Conservation (phyloP, 371 early-diverging fungal genomes). For the Lichtheimia ramosa region DNA sequence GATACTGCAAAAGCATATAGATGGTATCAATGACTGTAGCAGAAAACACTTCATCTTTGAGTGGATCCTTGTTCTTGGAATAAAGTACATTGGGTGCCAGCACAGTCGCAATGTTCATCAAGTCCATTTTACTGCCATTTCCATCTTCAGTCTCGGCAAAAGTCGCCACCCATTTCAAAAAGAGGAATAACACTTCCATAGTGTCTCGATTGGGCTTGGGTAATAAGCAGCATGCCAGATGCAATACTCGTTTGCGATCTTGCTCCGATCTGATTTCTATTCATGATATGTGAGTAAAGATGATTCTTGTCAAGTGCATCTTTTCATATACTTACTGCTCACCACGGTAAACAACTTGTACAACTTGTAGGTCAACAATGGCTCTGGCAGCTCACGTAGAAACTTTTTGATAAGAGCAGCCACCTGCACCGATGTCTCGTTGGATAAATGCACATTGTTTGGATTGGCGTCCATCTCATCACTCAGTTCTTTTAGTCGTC, state of each 20-base stretch:
- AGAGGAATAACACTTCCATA: conserved; percentile 83
- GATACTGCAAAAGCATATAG: conserved; percentile 68
- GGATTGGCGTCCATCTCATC: conserved; percentile 84
- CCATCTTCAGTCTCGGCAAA: conserved; percentile 68
- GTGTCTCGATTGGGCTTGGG: conserved; percentile 92
- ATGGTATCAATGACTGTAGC: conserved; percentile 77
- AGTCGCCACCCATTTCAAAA: conserved; percentile 81
- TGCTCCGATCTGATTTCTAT: conserved; percentile 57
- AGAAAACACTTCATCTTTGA: conserved; percentile 59
- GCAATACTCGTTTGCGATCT: conserved; percentile 67
- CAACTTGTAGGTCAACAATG: conserved; percentile 86
- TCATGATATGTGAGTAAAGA: too few relatives aligned
- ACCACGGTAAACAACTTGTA: conserved; percentile 81
- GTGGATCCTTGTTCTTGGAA: conserved; percentile 76
- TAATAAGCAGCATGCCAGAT: conserved; percentile 80
- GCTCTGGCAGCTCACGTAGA: conserved; percentile 92
- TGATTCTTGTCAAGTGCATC: too few relatives aligned
- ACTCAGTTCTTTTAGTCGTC: conserved; percentile 76
- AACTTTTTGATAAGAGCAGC: conserved; percentile 95
- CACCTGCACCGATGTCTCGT: conserved; percentile 85
- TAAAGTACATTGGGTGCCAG: conserved; percentile 93
- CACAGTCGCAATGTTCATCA: conserved; percentile 88
- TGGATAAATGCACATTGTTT: conserved; percentile 54
- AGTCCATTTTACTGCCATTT: conserved; percentile 87
- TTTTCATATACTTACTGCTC: conserved; percentile 56